Evolutionary conservation across 2,329 filamentous ascomycete species (phyloP).

Genomic region (Geoglossum cookeanum): DNA sequence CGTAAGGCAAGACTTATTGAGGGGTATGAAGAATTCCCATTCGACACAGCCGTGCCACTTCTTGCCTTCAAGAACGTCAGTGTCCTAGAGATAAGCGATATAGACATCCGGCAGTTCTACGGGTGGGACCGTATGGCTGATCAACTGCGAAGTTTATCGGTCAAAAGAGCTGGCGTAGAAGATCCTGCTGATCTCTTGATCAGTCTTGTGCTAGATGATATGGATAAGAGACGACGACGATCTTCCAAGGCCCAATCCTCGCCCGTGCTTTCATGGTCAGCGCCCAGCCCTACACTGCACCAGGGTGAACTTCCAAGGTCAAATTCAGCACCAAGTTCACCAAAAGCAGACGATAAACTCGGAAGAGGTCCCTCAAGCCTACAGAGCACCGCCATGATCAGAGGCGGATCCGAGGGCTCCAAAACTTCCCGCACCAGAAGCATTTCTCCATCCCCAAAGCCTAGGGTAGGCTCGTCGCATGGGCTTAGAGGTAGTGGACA

Average conservation of each 20-base stretch:
- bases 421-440: conserved; percentile 33
- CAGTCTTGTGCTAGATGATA: conserved; percentile 88
- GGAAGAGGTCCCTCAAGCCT: conserved; percentile 29
- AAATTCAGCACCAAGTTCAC: conserved; percentile 48
- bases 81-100: conserved; percentile 79
- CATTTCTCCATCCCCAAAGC: conserved; percentile 55
- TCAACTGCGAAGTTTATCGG: conserved; percentile 70
- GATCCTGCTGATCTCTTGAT: conserved; percentile 80
- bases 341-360: conserved; percentile 28
- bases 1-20: conserved; percentile 76
- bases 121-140: conserved; percentile 92
- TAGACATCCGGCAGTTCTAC: conserved; percentile 93
- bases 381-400: conserved; percentile 27
- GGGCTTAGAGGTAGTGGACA: conserved; percentile 35
- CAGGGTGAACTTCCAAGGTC: conserved; percentile 50
- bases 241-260: conserved; percentile 75
- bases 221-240: conserved; percentile 74
- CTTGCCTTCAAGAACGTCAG: conserved; percentile 95
- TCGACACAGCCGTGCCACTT: conserved; percentile 92
- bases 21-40: conserved; percentile 93
- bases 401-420: conserved; percentile 35
- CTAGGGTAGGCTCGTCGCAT: conserved; percentile 46
- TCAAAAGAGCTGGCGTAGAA: conserved; percentile 74
- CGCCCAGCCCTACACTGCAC: conserved; percentile 31
- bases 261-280: conserved; percentile 50